Base-by-base conservation (phyloP, 805 yeast genomes). In the Ogataea philodendri region DNA sequence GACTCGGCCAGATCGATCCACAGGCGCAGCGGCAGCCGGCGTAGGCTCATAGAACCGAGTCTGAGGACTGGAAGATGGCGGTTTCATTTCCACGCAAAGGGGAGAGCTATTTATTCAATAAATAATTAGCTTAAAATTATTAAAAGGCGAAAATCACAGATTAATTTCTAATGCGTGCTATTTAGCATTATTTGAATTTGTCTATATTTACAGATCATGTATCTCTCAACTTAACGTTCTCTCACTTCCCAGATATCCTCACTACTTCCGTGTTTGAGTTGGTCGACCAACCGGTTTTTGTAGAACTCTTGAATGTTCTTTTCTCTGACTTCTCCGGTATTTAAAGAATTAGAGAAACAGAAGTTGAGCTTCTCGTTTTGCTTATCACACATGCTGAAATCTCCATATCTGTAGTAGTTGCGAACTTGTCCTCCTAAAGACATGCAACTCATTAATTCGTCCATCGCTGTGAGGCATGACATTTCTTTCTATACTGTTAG, bases 401-500 rank as follows among this genome's bases (percentile, higher is more conserved):
- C 76, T 3, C 97, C 97, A 54, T 78, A 83, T 36, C 97, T 67
- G 56, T 89, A 90, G 52, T 84, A 83, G 60, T 83, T 74, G 42
- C 94, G 74, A 14, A 85, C 63, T 55, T 89, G 96, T 1, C 97
- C 97, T 3, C 96, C 97, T 3, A 89, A 55, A 0, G 97, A 84
- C 62, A 84, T 87, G 57, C 97, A 90, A 30, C 76, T 80, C 29
- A 88, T 71, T 15, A 89, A 66, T 53, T 87, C 95, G 59, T 89
- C 95, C 60, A 89, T 81, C 1, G 93, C 93, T 27, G 90, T 86
- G 35, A 81, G 67, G 53, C 90, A 82, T 32, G 76, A 72, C 88
- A 82, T 52, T 35, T 61, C 66, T 39, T 50, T 58, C 60, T 59
- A 26, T 7, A 26, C 19, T n/a, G 32, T 34, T 32, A 35, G 49